phyloP scores from a whole-genome alignment of 2,329 filamentous ascomycete species.

The Sporothrix dimorphospora region DNA sequence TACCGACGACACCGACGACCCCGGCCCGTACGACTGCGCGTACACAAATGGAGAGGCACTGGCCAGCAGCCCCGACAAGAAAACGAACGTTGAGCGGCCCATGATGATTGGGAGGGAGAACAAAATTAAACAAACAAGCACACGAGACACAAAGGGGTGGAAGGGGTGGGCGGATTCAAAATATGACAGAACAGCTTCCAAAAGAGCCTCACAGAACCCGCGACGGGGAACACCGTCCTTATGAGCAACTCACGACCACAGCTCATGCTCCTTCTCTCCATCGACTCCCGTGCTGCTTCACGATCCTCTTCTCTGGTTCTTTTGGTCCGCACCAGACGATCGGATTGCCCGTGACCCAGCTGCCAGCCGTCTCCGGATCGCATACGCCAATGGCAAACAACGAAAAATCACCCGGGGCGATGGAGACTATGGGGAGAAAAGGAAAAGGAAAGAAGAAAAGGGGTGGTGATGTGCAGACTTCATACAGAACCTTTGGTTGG shows the following conservation, averaged over 20 bases:
- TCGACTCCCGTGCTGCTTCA: background rate
- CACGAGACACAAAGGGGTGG: background rate
- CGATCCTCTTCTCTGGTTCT: background rate
- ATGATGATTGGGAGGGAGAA: background rate
- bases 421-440: background rate
- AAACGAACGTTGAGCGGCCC: background rate
- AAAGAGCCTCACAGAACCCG: background rate
- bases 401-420: background rate
- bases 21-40: constrained; percentile 21
- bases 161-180: background rate
- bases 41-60: constrained; percentile 23
- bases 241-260: background rate
- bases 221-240: background rate
- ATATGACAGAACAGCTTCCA: background rate
- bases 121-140: background rate
- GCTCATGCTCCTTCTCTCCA: background rate
- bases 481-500: background rate
- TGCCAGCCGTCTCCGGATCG: background rate
- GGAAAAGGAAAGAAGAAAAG: background rate
- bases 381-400: background rate
- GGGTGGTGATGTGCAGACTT: background rate
- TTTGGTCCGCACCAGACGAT: constrained; percentile 5
- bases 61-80: constrained; percentile 29
- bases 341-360: background rate
- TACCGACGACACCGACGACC: background rate